Conservation (phyloP, 176 grass and related monocot species). For the Guadua angustifolia region DNA sequence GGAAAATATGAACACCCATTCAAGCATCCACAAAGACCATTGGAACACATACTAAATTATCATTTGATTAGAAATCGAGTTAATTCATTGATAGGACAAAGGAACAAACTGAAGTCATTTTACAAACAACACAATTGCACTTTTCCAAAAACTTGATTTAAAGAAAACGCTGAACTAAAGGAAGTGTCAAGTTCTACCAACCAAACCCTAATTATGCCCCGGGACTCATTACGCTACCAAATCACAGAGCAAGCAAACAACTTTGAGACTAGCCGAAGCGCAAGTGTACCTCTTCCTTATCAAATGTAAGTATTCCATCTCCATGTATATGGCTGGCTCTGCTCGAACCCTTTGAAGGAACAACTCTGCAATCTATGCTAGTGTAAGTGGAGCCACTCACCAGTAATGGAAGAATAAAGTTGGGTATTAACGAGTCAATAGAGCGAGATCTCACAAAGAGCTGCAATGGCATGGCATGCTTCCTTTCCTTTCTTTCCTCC, state of each 20-base stretch:
- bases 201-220: too few relatives aligned
- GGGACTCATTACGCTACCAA: too few relatives aligned
- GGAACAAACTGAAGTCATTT: too few relatives aligned
- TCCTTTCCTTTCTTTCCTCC: conserved; percentile 78
- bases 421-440: conserved; percentile 91
- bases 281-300: conserved; percentile 28
- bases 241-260: too few relatives aligned
- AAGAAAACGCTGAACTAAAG: too few relatives aligned
- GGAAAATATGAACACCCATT: conserved; percentile 22
- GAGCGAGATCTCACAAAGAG: conserved; percentile 88
- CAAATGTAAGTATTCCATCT: conserved; percentile 54
- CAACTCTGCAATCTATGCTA: conserved; percentile 12
- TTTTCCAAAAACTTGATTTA: too few relatives aligned
- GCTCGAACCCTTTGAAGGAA: background rate
- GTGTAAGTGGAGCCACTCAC: too few relatives aligned
- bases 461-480: conserved; percentile 86
- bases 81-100: background rate
- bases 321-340: background rate
- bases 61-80: background rate
- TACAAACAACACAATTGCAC: too few relatives aligned
- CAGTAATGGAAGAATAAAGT: conserved; percentile 94
- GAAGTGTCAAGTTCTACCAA: too few relatives aligned
- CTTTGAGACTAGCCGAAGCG: conserved; percentile 49
- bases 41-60: conserved; percentile 8
- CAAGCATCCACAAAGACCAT: conserved; percentile 4